Percentiles rank a stretch among this genome's conserved stretches.
These are phyloP conservation scores for Xylariaceae sp. DNA, from an alignment of 2,329 filamentous ascomycete genomes.

Conservation along the genomic window DNA sequence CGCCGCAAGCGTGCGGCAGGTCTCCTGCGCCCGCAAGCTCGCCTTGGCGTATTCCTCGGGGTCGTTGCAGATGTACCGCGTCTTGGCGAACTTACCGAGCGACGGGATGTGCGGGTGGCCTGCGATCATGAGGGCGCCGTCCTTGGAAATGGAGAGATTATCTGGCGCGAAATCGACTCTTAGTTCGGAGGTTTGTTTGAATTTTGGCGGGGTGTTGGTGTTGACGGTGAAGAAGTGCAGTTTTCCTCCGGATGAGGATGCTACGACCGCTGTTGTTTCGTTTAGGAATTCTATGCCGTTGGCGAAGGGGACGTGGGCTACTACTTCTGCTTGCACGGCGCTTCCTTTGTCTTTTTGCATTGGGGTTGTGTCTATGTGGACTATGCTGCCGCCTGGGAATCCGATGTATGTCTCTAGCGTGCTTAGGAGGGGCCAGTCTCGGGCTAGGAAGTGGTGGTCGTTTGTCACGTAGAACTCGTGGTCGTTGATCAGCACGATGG, in stretches of 20 bases:
- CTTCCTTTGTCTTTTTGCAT: conserved; percentile 15
- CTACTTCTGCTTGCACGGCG: conserved; percentile 25
- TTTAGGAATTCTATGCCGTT: conserved; percentile 42
- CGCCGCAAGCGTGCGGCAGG: conserved; percentile 18
- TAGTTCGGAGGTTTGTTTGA: conserved; percentile 20
- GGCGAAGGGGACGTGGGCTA: conserved; percentile 37
- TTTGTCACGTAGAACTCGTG: conserved; percentile 42
- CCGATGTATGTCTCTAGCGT: conserved; percentile 36
- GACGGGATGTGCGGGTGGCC: conserved; percentile 39
- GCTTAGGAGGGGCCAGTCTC: conserved; percentile 26
- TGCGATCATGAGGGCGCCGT: conserved; percentile 36
- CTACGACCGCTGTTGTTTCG: conserved; percentile 37
- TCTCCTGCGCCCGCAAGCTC: conserved; percentile 17
- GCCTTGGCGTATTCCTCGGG: conserved; percentile 27
- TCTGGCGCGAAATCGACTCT: conserved; percentile 39
- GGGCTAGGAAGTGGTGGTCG: conserved; percentile 35
- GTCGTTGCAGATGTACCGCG: conserved; percentile 36
- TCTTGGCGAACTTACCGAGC: conserved; percentile 32
- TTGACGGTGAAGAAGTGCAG: conserved; percentile 33
- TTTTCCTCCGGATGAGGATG: conserved; percentile 32
- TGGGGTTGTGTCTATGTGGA: conserved; percentile 34
- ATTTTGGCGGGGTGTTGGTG: conserved; percentile 7
- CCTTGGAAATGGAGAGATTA: conserved; percentile 36
- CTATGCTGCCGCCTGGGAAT: conserved; percentile 34
- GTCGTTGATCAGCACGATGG: conserved; percentile 35